Base-by-base conservation (phyloP, 441 rosid genomes). In the Croton laevigatus region DNA sequence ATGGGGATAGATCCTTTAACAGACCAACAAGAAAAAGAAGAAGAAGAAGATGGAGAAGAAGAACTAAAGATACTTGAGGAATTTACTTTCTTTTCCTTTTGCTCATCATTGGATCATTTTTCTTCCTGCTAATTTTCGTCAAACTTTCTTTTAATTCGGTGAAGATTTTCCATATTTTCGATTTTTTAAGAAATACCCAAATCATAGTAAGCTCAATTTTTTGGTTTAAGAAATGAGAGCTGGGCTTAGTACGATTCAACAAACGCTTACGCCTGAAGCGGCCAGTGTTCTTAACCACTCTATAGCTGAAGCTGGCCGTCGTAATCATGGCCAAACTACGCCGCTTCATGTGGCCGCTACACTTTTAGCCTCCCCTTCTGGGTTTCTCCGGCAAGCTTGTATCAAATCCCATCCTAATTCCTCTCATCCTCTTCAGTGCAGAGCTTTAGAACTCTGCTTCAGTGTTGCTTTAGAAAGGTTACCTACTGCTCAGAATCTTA, bases 371-470 rank as follows among this genome's bases (percentile, higher is more conserved):
- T 86, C 97, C 6, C 83, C 97, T 10, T 76, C 98, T 20, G 98
- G 97, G 17, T 94, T 70, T 75, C 91, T 94, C 75, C 85, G 98
- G 55, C 97, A 89, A 78, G 97, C 98, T 8, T 94, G 98, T 75
- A 90, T 91, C 78, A 90, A 91, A 73, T 89, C 98, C 0, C 98
- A 94, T 79, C 97, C 97, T 4, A 94, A 91, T 73, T 94, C 98
- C 0, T 94, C 98, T 3, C 97, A 94, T 67, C 98, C 98, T 0
- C 87, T 94, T 17, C 98, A 94, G 93, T 94, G 98, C 72, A 85
- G 98, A 22, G 98, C 98, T 32, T 82, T 94, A 42, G 98, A 94
- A 93, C 97, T 94, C 68, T 94, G 98, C 72, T 94, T 94, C 82
- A 88, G 90, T 81, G 98, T 94, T n/a, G 98, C 98, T 2, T 83